Percentiles rank a stretch among this genome's conserved stretches.
phyloP scores from a whole-genome alignment of 352 stramenopile species.

The Phytopythium chamaehyphon region DNA sequence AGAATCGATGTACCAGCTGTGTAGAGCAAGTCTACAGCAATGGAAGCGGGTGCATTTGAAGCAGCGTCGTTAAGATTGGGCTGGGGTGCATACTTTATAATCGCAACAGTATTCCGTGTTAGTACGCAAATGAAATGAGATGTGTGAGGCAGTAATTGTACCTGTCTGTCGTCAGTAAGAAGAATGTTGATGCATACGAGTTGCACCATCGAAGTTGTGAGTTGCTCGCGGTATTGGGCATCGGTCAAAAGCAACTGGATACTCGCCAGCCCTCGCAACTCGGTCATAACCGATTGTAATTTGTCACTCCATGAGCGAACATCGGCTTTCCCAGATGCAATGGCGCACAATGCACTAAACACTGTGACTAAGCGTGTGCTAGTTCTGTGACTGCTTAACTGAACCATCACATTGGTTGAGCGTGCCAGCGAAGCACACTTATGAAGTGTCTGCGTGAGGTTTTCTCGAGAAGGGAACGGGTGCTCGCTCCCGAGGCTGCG shows the following conservation, averaged over 20 bases:
- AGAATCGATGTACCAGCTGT: not conserved
- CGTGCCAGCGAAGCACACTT: not conserved
- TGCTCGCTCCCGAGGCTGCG: conserved; percentile 35
- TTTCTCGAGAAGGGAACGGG: conserved; percentile 32
- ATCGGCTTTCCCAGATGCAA: not conserved
- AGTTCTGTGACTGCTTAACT: not conserved
- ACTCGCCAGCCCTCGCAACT: too few species aligned
- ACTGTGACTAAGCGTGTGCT: not conserved
- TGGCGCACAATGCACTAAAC: not conserved
- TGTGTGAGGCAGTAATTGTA: conserved; percentile 1
- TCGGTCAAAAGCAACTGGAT: too few species aligned
- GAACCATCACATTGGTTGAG: not conserved
- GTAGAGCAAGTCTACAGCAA: not conserved
- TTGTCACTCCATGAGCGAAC: too few species aligned
- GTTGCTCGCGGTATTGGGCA: not conserved
- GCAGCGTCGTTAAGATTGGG: not conserved
- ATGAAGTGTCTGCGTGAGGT: conserved; percentile 32
- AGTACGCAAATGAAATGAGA: too few species aligned
- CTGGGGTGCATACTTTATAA: too few species aligned
- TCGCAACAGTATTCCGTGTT: too few species aligned
- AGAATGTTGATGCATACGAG: conserved; percentile 28
- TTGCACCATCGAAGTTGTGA: conserved; percentile 17
- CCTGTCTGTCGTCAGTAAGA: conserved; percentile 23
- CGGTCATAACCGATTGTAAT: too few species aligned
- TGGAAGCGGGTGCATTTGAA: not conserved